Evolutionary conservation across 1,284 basidiomycete species (phyloP).

Genomic region (Amylostereum chailletii): DNA sequence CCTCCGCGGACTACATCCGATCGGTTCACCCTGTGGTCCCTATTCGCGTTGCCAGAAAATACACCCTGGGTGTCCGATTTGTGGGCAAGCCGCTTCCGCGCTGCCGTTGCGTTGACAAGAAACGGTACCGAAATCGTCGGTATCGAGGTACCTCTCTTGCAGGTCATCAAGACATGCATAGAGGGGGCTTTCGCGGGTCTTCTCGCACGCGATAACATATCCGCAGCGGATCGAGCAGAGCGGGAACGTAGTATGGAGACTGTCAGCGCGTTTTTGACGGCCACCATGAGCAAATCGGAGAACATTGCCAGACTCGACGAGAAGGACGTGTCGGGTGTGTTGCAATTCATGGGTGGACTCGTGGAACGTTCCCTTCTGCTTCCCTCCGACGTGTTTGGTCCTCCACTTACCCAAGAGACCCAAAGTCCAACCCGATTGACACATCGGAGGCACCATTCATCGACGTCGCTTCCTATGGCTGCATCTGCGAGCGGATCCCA

Average conservation of each 20-base stretch:
- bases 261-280: slow-evolving; percentile 46
- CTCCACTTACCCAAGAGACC: slow-evolving; percentile 19
- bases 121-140: slow-evolving; percentile 53
- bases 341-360: slow-evolving; percentile 49
- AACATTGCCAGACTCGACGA: slow-evolving; percentile 52
- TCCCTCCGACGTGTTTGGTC: slow-evolving; percentile 20
- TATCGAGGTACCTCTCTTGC: slow-evolving; percentile 48
- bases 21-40: slow-evolving; percentile 48
- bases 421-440: slow-evolving; percentile 22
- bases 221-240: slow-evolving; percentile 40
- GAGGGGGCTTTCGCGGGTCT: slow-evolving; percentile 51
- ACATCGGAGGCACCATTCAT: slow-evolving; percentile 52
- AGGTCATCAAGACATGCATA: slow-evolving; percentile 54
- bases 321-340: slow-evolving; percentile 38
- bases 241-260: slow-evolving; percentile 53
- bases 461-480: slow-evolving; percentile 30
- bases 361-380: slow-evolving; percentile 45
- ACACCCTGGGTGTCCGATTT: slow-evolving; percentile 50
- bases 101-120: slow-evolving; percentile 50
- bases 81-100: slow-evolving; percentile 63
- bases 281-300: slow-evolving; percentile 38
- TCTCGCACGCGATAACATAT: slow-evolving; percentile 24
- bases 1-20: slow-evolving; percentile 40
- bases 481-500: slow-evolving; percentile 18
- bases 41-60: slow-evolving; percentile 36